Percentiles rank a stretch among this genome's conserved stretches.
These are phyloP conservation scores for Luvunga scandens DNA, from an alignment of 345 rosid species.

Conservation along the genomic window DNA sequence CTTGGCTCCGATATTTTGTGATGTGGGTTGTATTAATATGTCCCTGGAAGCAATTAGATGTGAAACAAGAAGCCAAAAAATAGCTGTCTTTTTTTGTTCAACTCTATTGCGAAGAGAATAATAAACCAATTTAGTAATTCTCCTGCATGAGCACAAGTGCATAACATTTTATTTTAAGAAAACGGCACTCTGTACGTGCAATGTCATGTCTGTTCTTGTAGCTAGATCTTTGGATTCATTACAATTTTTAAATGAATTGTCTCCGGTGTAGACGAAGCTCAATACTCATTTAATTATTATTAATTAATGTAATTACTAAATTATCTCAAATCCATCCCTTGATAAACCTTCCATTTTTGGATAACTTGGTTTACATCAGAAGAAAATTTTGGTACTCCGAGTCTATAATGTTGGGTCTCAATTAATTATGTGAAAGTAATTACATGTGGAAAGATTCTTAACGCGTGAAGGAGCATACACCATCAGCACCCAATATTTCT, in stretches of 20 bases:
- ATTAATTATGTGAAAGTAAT: no score
- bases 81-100: not conserved
- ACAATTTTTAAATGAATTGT: not conserved
- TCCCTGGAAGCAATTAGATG: no score
- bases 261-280: not conserved
- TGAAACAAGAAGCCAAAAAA: not conserved
- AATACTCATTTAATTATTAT: not conserved
- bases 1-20: constrained; percentile 19
- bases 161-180: not conserved
- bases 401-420: no score
- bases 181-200: not conserved
- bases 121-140: not conserved
- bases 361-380: no score
- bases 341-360: no score
- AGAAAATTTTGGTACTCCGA: no score
- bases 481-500: no score
- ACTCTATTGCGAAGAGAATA: not conserved
- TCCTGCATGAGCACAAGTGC: not conserved
- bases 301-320: not conserved
- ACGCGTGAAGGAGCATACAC: no score
- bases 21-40: constrained; percentile 8
- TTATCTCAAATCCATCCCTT: not conserved
- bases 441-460: no score
- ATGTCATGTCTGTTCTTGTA: not conserved
- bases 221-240: not conserved